A percentile compares a stretch with the other conserved stretches of the same genome.
Evolutionary conservation across 2,329 filamentous ascomycete species (phyloP).

Genomic region (Aphanocladium album): DNA sequence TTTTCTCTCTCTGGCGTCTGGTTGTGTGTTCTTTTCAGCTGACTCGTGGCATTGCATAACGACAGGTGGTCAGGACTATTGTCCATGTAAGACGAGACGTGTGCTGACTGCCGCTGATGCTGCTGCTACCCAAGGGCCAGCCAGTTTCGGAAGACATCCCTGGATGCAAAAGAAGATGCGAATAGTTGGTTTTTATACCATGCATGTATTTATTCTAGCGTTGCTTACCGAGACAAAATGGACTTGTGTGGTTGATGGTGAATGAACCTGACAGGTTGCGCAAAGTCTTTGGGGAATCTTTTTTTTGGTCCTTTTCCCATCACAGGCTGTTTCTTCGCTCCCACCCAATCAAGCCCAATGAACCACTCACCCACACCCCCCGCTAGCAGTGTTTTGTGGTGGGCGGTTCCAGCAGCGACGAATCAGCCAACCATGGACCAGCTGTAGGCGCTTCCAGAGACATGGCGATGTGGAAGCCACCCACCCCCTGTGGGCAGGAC

Average conservation of each 20-base stretch:
- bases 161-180: not conserved
- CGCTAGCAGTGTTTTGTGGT: constrained; percentile 2
- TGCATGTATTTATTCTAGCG: not conserved
- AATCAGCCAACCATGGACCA: not conserved
- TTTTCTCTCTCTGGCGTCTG: not conserved
- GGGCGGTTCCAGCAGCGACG: not conserved
- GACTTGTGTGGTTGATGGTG: not conserved
- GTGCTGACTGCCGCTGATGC: not conserved
- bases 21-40: not conserved
- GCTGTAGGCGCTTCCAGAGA: not conserved
- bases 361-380: not conserved
- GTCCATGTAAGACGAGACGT: not conserved
- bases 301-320: not conserved
- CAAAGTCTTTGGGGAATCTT: not conserved
- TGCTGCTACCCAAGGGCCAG: not conserved
- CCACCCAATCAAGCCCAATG: not conserved
- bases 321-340: not conserved
- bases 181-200: not conserved
- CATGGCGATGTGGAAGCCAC: not conserved
- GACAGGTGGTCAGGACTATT: not conserved
- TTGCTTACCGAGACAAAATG: not conserved
- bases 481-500: too few relatives aligned
- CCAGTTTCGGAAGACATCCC: not conserved
- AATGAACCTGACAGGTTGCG: not conserved
- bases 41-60: not conserved